Percentiles rank a stretch among this genome's conserved stretches.
Evolutionary conservation across 805 yeast species (phyloP).

Genomic region (Clavispora fructus): DNA sequence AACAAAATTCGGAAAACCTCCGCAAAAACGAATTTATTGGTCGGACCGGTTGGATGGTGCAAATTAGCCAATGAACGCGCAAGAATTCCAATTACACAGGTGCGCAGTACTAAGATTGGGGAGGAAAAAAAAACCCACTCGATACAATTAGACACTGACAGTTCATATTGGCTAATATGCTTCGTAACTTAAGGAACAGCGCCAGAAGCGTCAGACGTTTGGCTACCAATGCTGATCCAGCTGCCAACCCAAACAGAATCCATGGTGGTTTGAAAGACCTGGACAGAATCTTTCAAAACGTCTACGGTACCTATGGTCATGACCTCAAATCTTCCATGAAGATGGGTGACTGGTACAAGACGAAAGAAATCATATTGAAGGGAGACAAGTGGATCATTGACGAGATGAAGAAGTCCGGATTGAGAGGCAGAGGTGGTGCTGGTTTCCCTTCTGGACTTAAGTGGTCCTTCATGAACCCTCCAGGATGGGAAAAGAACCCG

Average conservation of each 20-base stretch:
- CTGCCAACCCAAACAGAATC: slow-evolving; percentile 45
- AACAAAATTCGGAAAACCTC: too few species aligned
- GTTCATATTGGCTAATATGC: slow-evolving; percentile 19
- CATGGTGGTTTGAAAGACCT: slow-evolving; percentile 77
- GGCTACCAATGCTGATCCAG: slow-evolving; percentile 45
- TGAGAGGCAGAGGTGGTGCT: slow-evolving; percentile 92
- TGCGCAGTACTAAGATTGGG: not conserved
- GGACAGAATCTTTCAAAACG: slow-evolving; percentile 84
- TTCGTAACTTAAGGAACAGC: slow-evolving; percentile 29
- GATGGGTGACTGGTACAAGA: slow-evolving; percentile 91
- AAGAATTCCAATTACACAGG: slow-evolving; percentile 13
- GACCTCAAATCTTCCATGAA: slow-evolving; percentile 69
- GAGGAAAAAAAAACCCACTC: slow-evolving; percentile 5
- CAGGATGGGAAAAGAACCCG: slow-evolving; percentile 85
- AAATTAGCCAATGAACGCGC: slow-evolving; percentile 12
- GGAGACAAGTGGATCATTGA: slow-evolving; percentile 90
- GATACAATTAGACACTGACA: not conserved
- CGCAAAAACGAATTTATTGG: not conserved
- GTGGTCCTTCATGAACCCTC: slow-evolving; percentile 94
- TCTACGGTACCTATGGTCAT: slow-evolving; percentile 69
- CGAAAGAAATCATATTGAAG: slow-evolving; percentile 75
- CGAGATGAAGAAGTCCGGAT: slow-evolving; percentile 78
- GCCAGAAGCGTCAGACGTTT: slow-evolving; percentile 27
- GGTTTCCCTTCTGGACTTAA: slow-evolving; percentile 89
- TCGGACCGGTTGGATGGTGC: not conserved